These are phyloP conservation scores for Laguncularia racemosa DNA, from an alignment of 345 rosid genomes.

Conservation along the genomic window DNA sequence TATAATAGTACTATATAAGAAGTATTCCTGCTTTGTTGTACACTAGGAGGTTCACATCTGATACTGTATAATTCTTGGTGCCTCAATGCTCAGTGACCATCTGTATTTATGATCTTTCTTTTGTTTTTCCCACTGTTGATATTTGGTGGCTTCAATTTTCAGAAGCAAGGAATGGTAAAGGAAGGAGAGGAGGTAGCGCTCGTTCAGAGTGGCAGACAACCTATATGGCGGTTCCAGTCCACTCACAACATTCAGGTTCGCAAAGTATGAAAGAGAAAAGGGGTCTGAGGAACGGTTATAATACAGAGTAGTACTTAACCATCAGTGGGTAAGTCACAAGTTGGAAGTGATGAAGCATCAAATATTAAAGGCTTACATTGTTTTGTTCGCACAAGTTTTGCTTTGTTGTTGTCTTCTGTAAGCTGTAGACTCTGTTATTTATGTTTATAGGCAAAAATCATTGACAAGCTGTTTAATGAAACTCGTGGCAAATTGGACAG, in stretches of 20 bases:
- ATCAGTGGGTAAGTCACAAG: conserved; percentile 30
- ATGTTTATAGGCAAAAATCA: too few relatives aligned
- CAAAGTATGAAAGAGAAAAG: conserved; percentile 40
- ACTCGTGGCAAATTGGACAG: too few relatives aligned
- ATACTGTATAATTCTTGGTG: too few relatives aligned
- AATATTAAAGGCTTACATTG: too few relatives aligned
- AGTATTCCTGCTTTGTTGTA: too few relatives aligned
- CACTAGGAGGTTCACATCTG: too few relatives aligned
- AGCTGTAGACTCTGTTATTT: too few relatives aligned
- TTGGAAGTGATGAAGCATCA: conserved; percentile 7
- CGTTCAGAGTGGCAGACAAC: conserved; percentile 85
- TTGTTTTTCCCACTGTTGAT: not conserved
- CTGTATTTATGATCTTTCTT: not conserved
- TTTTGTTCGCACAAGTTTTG: too few relatives aligned
- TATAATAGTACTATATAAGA: too few relatives aligned
- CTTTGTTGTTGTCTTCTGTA: too few relatives aligned
- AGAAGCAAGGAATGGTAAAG: conserved; percentile 95
- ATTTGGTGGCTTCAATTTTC: conserved; percentile 14
- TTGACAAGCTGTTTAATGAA: too few relatives aligned
- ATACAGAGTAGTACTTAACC: conserved; percentile 1
- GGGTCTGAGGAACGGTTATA: too few relatives aligned
- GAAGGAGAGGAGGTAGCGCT: conserved; percentile 93
- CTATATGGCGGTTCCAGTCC: conserved; percentile 94
- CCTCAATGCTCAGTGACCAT: not conserved
- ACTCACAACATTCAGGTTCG: conserved; percentile 97